These are phyloP conservation scores for Paraphaeosphaeria sporulosa DNA, from an alignment of 2,329 filamentous ascomycete genomes.

Conservation along the genomic window DNA sequence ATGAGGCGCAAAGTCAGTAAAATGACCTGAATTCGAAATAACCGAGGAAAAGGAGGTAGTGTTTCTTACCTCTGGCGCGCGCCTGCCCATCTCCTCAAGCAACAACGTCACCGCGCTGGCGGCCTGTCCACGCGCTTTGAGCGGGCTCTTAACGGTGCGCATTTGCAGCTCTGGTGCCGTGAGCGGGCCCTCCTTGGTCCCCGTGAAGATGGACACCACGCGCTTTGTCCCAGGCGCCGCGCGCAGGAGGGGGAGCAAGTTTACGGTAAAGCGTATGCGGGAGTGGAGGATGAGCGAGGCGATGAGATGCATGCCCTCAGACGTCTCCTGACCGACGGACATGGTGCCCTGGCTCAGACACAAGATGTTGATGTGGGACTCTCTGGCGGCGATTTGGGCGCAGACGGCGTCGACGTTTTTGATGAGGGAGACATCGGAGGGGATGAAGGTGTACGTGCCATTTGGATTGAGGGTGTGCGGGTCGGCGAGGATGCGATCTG, in stretches of 20 bases:
- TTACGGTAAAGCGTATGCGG: conserved; percentile 19
- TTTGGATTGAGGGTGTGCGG: conserved; percentile 54
- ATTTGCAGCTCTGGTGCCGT: conserved; percentile 29
- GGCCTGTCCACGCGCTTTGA: conserved; percentile 27
- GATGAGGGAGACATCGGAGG: conserved; percentile 58
- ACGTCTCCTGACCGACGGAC: conserved; percentile 13
- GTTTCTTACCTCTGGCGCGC: conserved; percentile 23
- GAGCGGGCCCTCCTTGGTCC: conserved; percentile 35
- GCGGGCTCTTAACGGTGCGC: conserved; percentile 19
- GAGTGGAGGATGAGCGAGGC: conserved; percentile 19
- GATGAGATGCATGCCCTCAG: conserved; percentile 16
- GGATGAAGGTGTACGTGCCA: conserved; percentile 56
- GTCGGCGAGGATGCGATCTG: conserved; percentile 52
- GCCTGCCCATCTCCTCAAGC: conserved; percentile 28
- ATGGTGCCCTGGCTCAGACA: conserved; percentile 18
- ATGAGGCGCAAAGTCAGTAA: no score
- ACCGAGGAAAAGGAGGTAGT: no score
- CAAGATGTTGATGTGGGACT: conserved; percentile 47
- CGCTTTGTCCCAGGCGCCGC: conserved; percentile 12
- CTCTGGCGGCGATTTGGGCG: background rate
- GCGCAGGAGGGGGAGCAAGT: conserved; percentile 40
- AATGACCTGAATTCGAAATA: no score
- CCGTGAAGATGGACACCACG: conserved; percentile 29
- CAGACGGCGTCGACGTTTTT: conserved; percentile 59
- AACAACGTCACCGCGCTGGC: conserved; percentile 34